Evolutionary conservation across 2,329 filamentous ascomycete genomes (phyloP).

Genomic region (Arthrobotrys sphaeroides): DNA sequence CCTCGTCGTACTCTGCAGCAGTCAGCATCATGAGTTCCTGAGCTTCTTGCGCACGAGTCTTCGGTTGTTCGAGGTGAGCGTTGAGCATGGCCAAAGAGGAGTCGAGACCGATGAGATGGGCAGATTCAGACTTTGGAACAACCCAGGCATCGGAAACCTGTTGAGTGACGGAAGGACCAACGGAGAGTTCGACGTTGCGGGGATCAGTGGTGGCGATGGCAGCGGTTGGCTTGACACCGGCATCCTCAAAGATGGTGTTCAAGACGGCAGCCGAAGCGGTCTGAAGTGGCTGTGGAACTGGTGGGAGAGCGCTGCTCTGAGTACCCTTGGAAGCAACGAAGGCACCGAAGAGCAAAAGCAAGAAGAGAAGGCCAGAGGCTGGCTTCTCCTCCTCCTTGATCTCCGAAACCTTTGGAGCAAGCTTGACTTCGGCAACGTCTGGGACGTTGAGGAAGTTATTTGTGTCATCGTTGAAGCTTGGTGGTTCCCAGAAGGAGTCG

Average conservation of each 20-base stretch:
- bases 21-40: slow-evolving; percentile 89
- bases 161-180: slow-evolving; percentile 48
- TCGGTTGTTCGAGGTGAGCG: slow-evolving; percentile 64
- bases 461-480: slow-evolving; percentile 77
- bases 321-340: slow-evolving; percentile 90
- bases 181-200: slow-evolving; percentile 59
- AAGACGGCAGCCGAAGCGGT: slow-evolving; percentile 80
- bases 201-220: slow-evolving; percentile 54
- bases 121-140: slow-evolving; percentile 56
- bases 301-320: slow-evolving; percentile 75
- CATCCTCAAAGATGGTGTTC: slow-evolving; percentile 83
- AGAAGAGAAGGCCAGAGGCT: slow-evolving; percentile 73
- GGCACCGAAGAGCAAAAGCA: slow-evolving; percentile 91
- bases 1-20: slow-evolving; percentile 84
- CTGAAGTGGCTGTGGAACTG: slow-evolving; percentile 81
- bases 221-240: slow-evolving; percentile 66
- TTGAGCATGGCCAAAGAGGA: slow-evolving; percentile 62
- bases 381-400: slow-evolving; percentile 70
- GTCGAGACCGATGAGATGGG: slow-evolving; percentile 58
- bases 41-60: slow-evolving; percentile 83
- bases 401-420: slow-evolving; percentile 69
- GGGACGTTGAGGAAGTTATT: slow-evolving; percentile 66
- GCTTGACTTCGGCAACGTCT: slow-evolving; percentile 55
- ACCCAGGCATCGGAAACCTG: slow-evolving; percentile 57
- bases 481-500: slow-evolving; percentile 77